Conservation (phyloP, 768 basidiomycete species). For the Pulveroboletus frians region DNA sequence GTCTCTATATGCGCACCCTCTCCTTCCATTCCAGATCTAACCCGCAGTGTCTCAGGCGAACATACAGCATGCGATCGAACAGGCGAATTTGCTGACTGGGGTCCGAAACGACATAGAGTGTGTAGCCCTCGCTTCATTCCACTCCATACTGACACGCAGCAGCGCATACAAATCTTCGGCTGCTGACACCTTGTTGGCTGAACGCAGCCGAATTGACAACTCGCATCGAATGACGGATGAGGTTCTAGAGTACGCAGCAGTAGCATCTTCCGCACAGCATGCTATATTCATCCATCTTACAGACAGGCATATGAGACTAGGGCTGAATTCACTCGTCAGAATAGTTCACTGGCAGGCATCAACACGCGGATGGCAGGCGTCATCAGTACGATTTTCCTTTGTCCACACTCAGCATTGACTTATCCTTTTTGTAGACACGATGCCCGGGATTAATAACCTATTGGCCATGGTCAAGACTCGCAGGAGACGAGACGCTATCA, state of each 20-base stretch:
- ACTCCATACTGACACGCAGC: neutral
- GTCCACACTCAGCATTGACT: neutral
- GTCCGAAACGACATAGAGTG: constrained; percentile 97
- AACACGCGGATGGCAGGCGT: constrained; percentile 82
- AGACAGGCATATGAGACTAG: constrained; percentile 98
- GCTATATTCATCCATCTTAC: neutral
- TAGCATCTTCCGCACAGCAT: neutral
- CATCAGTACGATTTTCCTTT: constrained; percentile 50
- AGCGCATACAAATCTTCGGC: constrained; percentile 91
- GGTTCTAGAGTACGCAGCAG: constrained; percentile 64
- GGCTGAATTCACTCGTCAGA: constrained; percentile 83
- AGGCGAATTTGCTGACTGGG: constrained; percentile 81
- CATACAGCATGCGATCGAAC: constrained; percentile 76
- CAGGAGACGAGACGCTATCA: constrained; percentile 82
- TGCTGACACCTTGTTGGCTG: constrained; percentile 81
- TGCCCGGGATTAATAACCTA: constrained; percentile 93
- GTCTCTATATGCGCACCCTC: constrained; percentile 33
- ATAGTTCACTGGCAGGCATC: constrained; percentile 67
- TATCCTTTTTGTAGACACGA: constrained; percentile 48
- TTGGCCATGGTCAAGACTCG: constrained; percentile 90
- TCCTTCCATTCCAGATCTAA: neutral
- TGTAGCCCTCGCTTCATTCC: constrained; percentile 20
- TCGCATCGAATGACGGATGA: constrained; percentile 95
- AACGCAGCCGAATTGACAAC: constrained; percentile 85
- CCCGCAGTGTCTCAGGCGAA: constrained; percentile 51